Evolutionary conservation across 768 basidiomycete genomes (phyloP).

Genomic region (Suillus subalutaceus): DNA sequence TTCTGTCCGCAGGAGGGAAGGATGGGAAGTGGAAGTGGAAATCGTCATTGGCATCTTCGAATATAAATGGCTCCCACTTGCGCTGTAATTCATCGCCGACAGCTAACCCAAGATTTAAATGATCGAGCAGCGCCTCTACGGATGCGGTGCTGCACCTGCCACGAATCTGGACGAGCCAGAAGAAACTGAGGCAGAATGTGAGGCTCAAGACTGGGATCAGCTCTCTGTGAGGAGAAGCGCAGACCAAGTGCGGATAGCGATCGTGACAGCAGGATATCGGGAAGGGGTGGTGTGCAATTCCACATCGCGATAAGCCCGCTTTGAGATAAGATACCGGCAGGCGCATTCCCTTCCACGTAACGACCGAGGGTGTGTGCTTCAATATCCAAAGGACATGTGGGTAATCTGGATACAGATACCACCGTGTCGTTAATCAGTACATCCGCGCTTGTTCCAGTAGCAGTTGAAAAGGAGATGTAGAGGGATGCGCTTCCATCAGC

Average conservation of each 20-base stretch:
- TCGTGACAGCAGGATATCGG: conserved; percentile 22
- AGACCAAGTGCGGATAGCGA: conserved; percentile 32
- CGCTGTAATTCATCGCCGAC: conserved; percentile 36
- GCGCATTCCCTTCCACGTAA: conserved; percentile 4
- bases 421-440: background rate
- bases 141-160: conserved; percentile 20
- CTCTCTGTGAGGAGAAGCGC: conserved; percentile 12
- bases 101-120: conserved; percentile 49
- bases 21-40: conserved; percentile 59
- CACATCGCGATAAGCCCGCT: conserved; percentile 30
- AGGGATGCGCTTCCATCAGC: too few species aligned
- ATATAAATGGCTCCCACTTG: conserved; percentile 32
- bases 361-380: conserved; percentile 21
- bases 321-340: conserved; percentile 29
- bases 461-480: too few species aligned
- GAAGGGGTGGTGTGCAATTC: conserved; percentile 31
- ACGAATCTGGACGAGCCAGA: conserved; percentile 27
- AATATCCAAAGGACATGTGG: conserved; percentile 23
- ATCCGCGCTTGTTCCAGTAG: too few species aligned
- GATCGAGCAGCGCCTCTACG: conserved; percentile 22
- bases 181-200: conserved; percentile 31
- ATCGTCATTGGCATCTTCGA: conserved; percentile 72
- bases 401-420: conserved; percentile 14
- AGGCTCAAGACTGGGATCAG: conserved; percentile 1
- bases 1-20: conserved; percentile 20